phyloP scores from a whole-genome alignment of 371 early-diverging fungal species.

The Apophysomyces sp. region DNA sequence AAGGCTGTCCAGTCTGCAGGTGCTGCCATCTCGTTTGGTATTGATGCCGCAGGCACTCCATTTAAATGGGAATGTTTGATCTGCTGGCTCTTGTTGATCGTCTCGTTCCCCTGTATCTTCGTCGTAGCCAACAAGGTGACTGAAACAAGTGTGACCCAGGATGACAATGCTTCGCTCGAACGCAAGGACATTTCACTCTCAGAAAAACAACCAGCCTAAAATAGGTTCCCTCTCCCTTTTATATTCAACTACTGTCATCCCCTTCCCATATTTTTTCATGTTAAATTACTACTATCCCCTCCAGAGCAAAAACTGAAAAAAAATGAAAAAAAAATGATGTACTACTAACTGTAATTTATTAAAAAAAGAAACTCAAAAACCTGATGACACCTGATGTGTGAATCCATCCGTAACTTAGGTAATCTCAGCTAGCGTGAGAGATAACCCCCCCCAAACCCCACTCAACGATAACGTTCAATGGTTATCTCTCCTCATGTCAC shows the following conservation, averaged over 20 bases:
- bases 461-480: too few relatives aligned
- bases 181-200: not conserved
- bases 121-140: constrained; percentile 18
- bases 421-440: too few relatives aligned
- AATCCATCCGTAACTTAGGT: too few relatives aligned
- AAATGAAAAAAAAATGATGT: not conserved
- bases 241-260: not conserved
- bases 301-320: too few relatives aligned
- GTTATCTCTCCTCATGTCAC: too few relatives aligned
- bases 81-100: constrained; percentile 23
- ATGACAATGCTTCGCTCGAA: not conserved
- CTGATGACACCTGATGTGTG: not conserved
- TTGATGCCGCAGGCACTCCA: constrained; percentile 22
- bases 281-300: too few relatives aligned
- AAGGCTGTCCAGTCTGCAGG: constrained; percentile 59
- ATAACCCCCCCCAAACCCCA: too few relatives aligned
- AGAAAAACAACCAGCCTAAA: not conserved
- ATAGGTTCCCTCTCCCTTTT: not conserved
- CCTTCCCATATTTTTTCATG: too few relatives aligned
- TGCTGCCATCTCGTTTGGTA: constrained; percentile 30
- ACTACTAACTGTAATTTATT: not conserved
- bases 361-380: not conserved
- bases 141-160: constrained; percentile 14
- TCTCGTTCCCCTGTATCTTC: constrained; percentile 27
- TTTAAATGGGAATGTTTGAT: constrained; percentile 26